Evolutionary conservation across 202 grass and related monocot genomes (phyloP).

Genomic region (Cymbopogon flexuosus): DNA sequence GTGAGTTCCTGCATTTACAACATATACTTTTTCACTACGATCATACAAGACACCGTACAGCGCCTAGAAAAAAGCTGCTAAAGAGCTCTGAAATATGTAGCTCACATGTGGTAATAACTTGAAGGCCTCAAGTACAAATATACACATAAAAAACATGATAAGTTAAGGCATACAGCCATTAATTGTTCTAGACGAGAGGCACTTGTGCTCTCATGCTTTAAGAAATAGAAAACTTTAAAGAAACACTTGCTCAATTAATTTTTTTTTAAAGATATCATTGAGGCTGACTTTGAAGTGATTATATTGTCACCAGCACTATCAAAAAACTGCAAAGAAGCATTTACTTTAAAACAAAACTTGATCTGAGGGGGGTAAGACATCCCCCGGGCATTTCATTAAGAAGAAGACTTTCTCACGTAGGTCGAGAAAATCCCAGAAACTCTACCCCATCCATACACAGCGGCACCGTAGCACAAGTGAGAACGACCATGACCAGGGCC

Average conservation of each 20-base stretch:
- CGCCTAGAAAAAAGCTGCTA: neutral
- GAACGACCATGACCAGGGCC: too few species aligned
- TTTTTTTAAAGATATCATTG: neutral
- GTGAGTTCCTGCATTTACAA: conserved; percentile 4
- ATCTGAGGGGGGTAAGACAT: too few species aligned
- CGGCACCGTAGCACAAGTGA: too few species aligned
- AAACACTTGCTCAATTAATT: neutral
- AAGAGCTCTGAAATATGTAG: neutral
- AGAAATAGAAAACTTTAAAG: neutral
- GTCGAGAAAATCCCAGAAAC: too few species aligned
- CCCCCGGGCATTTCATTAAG: too few species aligned
- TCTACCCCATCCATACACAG: too few species aligned
- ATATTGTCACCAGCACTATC: neutral
- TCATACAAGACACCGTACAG: neutral
- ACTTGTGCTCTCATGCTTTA: neutral
- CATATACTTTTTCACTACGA: neutral
- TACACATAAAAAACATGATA: neutral
- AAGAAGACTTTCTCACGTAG: too few species aligned
- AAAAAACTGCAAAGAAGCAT: neutral
- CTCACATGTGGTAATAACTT: neutral
- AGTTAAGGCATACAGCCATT: neutral
- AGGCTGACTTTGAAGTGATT: neutral
- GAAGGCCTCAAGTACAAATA: neutral
- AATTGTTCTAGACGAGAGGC: neutral
- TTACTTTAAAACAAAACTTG: neutral